These are phyloP conservation scores for Fraxinus ornus DNA, from an alignment of 305 asterid genomes.

Conservation along the genomic window DNA sequence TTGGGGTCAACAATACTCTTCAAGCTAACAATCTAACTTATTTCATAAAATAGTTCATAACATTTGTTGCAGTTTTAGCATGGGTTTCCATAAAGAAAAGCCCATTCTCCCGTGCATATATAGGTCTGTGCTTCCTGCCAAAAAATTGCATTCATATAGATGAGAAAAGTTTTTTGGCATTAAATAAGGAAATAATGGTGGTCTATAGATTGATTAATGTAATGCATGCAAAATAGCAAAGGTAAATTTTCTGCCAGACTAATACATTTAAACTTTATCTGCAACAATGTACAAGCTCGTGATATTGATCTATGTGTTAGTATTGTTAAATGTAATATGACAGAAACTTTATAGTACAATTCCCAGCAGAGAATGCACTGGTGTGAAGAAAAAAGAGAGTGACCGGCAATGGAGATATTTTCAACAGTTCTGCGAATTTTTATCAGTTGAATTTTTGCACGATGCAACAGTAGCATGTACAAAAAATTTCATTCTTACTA, in stretches of 20 bases:
- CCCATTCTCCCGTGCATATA: conserved; percentile 61
- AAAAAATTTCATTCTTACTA: background rate
- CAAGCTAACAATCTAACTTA: conserved; percentile 38
- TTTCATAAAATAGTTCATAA: conserved; percentile 60
- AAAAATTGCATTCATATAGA: conserved; percentile 11
- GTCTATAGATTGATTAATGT: background rate
- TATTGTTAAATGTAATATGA: background rate
- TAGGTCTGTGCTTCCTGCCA: conserved; percentile 57
- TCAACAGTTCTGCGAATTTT: background rate
- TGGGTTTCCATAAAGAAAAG: conserved; percentile 74
- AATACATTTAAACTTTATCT: background rate
- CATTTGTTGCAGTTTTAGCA: conserved; percentile 65
- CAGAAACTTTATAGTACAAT: background rate
- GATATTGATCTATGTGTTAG: background rate
- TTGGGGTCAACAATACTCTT: background rate
- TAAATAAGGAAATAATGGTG: background rate
- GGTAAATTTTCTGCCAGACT: background rate
- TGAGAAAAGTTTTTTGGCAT: conserved; percentile 6
- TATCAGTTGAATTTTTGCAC: background rate
- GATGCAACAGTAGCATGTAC: background rate
- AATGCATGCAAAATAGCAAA: background rate
- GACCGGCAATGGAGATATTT: background rate
- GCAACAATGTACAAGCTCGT: background rate
- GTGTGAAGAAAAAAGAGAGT: background rate
- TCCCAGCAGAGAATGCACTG: background rate